Conservation (phyloP, 2,329 filamentous ascomycete species). For the Xylaria sp. region DNA sequence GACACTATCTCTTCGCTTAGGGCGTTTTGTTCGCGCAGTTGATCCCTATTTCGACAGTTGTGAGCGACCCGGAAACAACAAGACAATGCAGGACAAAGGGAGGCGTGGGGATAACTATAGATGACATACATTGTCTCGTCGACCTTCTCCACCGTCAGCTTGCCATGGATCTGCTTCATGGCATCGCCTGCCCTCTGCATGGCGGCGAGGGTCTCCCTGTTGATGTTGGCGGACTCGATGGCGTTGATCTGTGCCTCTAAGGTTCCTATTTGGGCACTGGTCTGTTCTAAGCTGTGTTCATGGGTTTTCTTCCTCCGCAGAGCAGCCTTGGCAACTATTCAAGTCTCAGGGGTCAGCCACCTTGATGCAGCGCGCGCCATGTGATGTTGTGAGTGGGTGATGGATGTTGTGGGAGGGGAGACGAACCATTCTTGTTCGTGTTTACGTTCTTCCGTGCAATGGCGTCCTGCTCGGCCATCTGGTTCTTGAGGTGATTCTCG, state of each 20-base stretch:
- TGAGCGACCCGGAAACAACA: constrained; percentile 20
- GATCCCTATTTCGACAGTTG: constrained; percentile 71
- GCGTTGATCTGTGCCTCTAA: constrained; percentile 95
- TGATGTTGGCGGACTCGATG: constrained; percentile 98
- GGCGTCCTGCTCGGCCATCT: constrained; percentile 92
- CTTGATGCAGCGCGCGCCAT: constrained; percentile 35
- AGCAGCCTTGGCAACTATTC: constrained; percentile 85
- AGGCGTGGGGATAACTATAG: constrained; percentile 55
- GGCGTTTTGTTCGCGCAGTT: constrained; percentile 88
- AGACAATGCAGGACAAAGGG: background rate
- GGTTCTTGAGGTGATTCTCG: constrained; percentile 87
- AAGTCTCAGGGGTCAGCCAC: constrained; percentile 30
- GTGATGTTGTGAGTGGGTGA: background rate
- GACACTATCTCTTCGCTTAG: constrained; percentile 93
- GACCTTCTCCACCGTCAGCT: constrained; percentile 92
- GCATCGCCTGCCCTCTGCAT: constrained; percentile 92
- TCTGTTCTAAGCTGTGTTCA: constrained; percentile 92
- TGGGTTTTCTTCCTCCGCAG: constrained; percentile 94
- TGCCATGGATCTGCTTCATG: constrained; percentile 93
- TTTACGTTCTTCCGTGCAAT: constrained; percentile 89
- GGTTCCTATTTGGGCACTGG: constrained; percentile 86
- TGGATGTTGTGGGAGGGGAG: constrained; percentile 9
- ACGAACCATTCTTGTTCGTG: constrained; percentile 89
- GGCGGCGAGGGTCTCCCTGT: constrained; percentile 91
- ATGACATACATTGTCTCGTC: constrained; percentile 94